Percentiles rank a stretch among this genome's conserved stretches.
phyloP scores from a whole-genome alignment of 225 moss, liverwort and hornwort species.

The Climacium dendroides region DNA sequence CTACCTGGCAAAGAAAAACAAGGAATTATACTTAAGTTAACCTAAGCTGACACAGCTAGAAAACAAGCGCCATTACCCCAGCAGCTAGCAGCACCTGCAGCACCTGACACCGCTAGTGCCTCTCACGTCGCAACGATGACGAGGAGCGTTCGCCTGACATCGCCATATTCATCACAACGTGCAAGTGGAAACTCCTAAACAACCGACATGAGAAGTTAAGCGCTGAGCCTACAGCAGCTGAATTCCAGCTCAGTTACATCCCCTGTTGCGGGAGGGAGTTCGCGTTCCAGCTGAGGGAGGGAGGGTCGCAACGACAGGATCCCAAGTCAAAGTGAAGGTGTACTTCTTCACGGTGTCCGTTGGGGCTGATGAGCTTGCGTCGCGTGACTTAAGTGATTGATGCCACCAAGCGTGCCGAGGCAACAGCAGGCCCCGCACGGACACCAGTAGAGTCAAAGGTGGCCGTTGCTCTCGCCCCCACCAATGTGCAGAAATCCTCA shows the following conservation, averaged over 20 bases:
- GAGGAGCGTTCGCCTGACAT: background rate
- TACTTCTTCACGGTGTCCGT: background rate
- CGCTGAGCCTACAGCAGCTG: background rate
- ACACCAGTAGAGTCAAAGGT: background rate
- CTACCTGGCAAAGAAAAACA: background rate
- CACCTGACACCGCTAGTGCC: background rate
- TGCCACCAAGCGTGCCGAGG: background rate
- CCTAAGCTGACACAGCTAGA: background rate
- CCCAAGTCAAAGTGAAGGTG: background rate
- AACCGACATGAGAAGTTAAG: conserved; percentile 1
- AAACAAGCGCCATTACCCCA: background rate
- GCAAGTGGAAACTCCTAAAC: background rate
- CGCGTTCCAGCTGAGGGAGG: background rate
- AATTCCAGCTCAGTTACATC: background rate
- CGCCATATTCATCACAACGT: conserved; percentile 12
- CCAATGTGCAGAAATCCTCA: background rate
- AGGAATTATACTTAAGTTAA: background rate
- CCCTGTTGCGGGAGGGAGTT: background rate
- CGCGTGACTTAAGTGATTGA: background rate
- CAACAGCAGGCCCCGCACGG: background rate
- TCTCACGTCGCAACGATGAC: background rate
- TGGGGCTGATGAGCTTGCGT: background rate
- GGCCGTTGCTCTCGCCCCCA: background rate
- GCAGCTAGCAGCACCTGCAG: background rate
- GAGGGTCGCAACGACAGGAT: background rate